These are phyloP conservation scores for Barnettozyma salicaria DNA, from an alignment of 805 yeast species.

Conservation along the genomic window DNA sequence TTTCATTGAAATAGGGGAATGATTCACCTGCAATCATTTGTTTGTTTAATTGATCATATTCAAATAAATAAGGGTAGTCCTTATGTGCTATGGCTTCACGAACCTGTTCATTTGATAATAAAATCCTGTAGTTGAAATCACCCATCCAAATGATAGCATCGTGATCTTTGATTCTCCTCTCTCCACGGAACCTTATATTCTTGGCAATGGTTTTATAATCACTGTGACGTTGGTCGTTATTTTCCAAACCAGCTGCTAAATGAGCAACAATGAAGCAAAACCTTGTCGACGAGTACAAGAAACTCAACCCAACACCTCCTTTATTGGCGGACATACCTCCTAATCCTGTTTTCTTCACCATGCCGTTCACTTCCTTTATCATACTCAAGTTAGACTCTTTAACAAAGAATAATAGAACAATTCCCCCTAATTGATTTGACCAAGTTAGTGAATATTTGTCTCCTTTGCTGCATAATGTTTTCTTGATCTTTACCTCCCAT, in stretches of 20 bases:
- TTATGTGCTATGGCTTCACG: constrained; percentile 44
- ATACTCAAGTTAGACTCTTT: constrained; percentile 45
- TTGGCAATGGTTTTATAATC: constrained; percentile 76
- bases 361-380: constrained; percentile 59
- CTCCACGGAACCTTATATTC: constrained; percentile 58
- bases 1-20: constrained; percentile 77
- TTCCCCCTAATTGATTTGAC: constrained; percentile 83
- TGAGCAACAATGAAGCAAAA: constrained; percentile 82
- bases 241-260: constrained; percentile 87
- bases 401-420: constrained; percentile 63
- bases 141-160: constrained; percentile 89
- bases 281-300: constrained; percentile 57
- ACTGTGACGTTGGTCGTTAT: constrained; percentile 76
- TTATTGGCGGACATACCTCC: constrained; percentile 85
- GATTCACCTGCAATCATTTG: constrained; percentile 75
- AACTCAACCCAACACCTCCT: constrained; percentile 73
- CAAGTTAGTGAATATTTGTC: constrained; percentile 50
- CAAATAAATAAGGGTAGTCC: constrained; percentile 49
- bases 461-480: constrained; percentile 33
- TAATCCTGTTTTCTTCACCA: constrained; percentile 83
- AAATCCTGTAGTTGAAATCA: constrained; percentile 84
- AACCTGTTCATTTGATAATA: constrained; percentile 65
- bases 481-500: constrained; percentile 62
- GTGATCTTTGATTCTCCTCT: constrained; percentile 60
- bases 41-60: constrained; percentile 68